Evolutionary conservation across 2,329 filamentous ascomycete species (phyloP), one percentile per base, ranked within the genome.

Genomic region (Pseudogymnoascus sp.): DNA sequence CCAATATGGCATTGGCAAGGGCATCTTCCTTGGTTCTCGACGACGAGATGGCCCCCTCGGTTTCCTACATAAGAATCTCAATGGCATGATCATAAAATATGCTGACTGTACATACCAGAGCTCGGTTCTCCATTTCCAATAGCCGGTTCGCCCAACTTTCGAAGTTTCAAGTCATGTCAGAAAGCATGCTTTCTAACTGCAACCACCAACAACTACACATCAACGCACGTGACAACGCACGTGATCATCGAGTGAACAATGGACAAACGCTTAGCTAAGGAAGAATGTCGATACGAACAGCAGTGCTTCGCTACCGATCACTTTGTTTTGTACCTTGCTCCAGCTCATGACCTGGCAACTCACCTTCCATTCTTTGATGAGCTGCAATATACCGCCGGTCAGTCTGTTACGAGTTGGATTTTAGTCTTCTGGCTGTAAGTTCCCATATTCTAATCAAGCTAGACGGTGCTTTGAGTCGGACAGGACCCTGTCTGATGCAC

Each of bases 1-100:
- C 90, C 67, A 82, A 79, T 71, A 96, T 91, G 60, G 91, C 87
- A 73, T 90, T 83, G 61, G 86, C 78, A 63, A 97, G 80, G 47
- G 91, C 91, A 68, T 86, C 85, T 67, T 82, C 76, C 67, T 83
- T 81, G 59, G 80, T 82, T 23, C 73, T 72, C 38, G 83, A 77
- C 65, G 74, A 72, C 65, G 78, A 74, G 69, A 87, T 76, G 69
- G 76, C 76, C 64, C 75, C 76, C 73, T 85, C 84, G 66, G 78
- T 78, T 74, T 78, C 79, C 83, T 86, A 72, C 4, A 33, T 16
- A 33, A 16, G 23, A 8, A 33, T 35, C 16, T 56, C 50, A 56
- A 33, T 56, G 50, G 28, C 50, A 56, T 33, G 28, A 56, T 56
- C 50, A 14, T 16, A 4, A 2, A 56, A 56, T 56, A 21, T 33